Percentiles rank a stretch among this genome's conserved stretches.
Evolutionary conservation across 306 rosid genomes (phyloP).

Genomic region (Corylus heterophylla): DNA sequence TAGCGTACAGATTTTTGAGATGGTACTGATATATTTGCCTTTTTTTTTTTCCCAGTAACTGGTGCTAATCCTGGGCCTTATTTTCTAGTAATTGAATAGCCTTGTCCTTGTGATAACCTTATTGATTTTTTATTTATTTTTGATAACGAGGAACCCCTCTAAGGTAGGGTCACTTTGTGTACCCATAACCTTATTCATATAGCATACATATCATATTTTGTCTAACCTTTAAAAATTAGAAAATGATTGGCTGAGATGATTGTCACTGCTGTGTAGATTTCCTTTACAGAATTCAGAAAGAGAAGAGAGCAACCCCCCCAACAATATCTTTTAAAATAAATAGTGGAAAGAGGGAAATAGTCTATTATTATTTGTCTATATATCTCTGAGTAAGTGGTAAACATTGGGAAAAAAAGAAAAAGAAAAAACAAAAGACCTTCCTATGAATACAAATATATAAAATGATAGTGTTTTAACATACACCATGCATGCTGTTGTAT

Average conservation of each 20-base stretch:
- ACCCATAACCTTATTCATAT: not conserved
- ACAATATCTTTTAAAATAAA: no score
- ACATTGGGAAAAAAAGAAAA: not conserved
- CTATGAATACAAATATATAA: not conserved
- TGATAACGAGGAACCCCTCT: no score
- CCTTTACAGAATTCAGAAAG: no score
- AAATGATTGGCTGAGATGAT: not conserved
- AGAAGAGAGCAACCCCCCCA: no score
- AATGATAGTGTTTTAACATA: slow-evolving; percentile 2
- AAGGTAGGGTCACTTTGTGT: no score
- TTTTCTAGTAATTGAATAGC: not conserved
- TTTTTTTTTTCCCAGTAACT: not conserved
- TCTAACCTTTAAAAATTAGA: not conserved
- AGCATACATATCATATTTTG: not conserved
- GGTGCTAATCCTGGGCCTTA: not conserved
- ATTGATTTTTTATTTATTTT: no score
- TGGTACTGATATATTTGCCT: not conserved
- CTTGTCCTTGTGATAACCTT: not conserved
- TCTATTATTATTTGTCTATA: no score
- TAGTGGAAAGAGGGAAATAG: no score
- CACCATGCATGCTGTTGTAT: not conserved
- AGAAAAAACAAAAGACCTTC: slow-evolving; percentile 6
- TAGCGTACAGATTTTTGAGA: not conserved
- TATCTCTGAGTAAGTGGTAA: no score
- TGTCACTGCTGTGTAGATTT: not conserved